Conservation (phyloP, 2,329 filamentous ascomycete genomes). For the Hypocrella siamensis region DNA sequence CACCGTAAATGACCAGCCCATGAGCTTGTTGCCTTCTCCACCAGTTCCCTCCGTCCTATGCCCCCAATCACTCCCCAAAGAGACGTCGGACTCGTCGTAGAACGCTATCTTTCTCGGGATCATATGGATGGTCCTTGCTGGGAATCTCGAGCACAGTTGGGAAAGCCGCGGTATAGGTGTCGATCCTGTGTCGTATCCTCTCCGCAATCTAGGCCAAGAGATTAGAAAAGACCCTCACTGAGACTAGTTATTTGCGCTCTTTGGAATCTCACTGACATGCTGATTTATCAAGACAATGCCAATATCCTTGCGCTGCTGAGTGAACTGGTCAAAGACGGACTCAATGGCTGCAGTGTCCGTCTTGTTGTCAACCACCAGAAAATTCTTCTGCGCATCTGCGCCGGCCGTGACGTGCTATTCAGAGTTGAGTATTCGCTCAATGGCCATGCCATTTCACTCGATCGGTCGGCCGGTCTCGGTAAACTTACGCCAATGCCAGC, state of each 20-base stretch:
- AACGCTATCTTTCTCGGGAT: slow-evolving; percentile 97
- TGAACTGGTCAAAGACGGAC: slow-evolving; percentile 78
- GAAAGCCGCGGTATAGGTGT: slow-evolving; percentile 86
- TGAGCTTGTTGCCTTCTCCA: no score
- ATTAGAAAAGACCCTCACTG: background rate
- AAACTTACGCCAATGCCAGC: slow-evolving; percentile 75
- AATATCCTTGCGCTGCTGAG: slow-evolving; percentile 83
- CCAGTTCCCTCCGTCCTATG: background rate
- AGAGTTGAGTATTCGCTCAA: background rate
- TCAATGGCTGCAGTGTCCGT: slow-evolving; percentile 83
- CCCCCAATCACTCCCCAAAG: slow-evolving; percentile 36
- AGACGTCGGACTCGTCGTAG: slow-evolving; percentile 62
- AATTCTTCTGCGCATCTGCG: slow-evolving; percentile 90
- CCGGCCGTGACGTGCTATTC: slow-evolving; percentile 74
- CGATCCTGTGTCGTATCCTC: slow-evolving; percentile 77
- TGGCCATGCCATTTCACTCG: background rate
- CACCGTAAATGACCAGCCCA: no score
- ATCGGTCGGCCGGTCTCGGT: background rate
- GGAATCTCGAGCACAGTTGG: slow-evolving; percentile 94
- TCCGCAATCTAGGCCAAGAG: slow-evolving; percentile 61
- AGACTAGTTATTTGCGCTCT: background rate
- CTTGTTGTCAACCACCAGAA: slow-evolving; percentile 88
- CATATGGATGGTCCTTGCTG: slow-evolving; percentile 97
- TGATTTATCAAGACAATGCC: slow-evolving; percentile 96
- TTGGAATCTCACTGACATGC: slow-evolving; percentile 46